Evolutionary conservation across 2,329 filamentous ascomycete genomes (phyloP), one percentile per base, ranked within the genome.

Genomic region (Neurospora sp.): DNA sequence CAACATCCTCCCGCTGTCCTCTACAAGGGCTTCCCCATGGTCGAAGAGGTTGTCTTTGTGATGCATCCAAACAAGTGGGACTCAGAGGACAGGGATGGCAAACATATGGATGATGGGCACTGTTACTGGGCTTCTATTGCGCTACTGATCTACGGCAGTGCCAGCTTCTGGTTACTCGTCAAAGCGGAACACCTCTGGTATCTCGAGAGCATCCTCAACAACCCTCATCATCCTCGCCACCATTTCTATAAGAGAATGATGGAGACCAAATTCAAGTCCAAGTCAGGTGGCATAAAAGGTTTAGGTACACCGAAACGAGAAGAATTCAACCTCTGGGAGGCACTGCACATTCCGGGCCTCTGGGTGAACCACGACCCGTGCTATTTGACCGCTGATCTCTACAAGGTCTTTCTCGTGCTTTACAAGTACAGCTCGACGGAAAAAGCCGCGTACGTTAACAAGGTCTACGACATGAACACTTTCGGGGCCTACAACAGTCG

Each of bases 71-170:
- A 80, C 68, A 15, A 39, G 9, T 73, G 70, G 71, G 13, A 36
- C 1, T 13, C 4, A 0, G 7, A 17, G 1, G 23, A 39, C 4
- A 19, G 8, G 7, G 40, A 70, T 9, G 40, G 66, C 3, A 70
- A 70, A 19, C 3, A 62, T 7, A 68, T 73, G 1, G 8, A 36
- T 3, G 42, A 19, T 8, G 74, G 73, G 1, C 72, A 78, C 67
- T 80, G 79, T 72, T 80, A 78, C 75, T 80, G 78, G 77, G 73
- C 76, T 40, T 72, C 78, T 9, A 39, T 79, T 7, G 74, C 78
- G 6, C 73, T 76, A 11, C 71, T 70, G 15, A 38, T 80, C 3
- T 78, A 79, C 68, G 78, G 78, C 33, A 72, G 70, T 13, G 66
- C 72, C 9, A 38, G 66, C 28, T 72, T 71, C 52, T 78, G 76